These are phyloP conservation scores for Stachybotrys echinatus DNA, from an alignment of 2,329 filamentous ascomycete species.

Conservation along the genomic window DNA sequence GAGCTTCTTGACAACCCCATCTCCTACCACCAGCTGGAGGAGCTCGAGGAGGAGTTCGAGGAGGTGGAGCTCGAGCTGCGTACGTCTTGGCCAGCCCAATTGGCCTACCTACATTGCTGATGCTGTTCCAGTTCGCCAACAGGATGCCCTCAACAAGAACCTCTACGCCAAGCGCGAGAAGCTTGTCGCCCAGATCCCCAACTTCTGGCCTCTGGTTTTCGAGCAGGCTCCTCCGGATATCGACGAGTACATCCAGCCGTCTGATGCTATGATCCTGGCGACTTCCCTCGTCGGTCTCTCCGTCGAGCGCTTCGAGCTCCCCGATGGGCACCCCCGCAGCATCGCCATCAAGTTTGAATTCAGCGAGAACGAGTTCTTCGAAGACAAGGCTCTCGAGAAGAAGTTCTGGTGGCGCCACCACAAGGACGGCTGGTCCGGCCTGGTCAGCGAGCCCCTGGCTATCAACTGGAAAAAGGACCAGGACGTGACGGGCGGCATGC, in stretches of 20 bases:
- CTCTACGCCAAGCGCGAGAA: conserved; percentile 73
- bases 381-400: conserved; percentile 76
- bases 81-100: conserved; percentile 39
- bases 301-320: conserved; percentile 77
- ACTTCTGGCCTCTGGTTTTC: conserved; percentile 94
- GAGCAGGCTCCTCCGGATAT: conserved; percentile 82
- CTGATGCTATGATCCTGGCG: conserved; percentile 69
- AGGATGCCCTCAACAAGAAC: conserved; percentile 60
- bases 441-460: conserved; percentile 83
- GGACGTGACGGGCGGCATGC: conserved; percentile 77
- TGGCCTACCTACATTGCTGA: conserved; percentile 4
- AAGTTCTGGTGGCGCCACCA: conserved; percentile 80
- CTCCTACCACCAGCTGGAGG: conserved; percentile 71
- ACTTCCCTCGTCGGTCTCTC: conserved; percentile 61
- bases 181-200: conserved; percentile 66
- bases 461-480: conserved; percentile 79
- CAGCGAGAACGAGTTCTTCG: conserved; percentile 74
- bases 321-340: conserved; percentile 73
- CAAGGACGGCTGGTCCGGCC: conserved; percentile 63
- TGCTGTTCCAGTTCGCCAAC: conserved; percentile 59
- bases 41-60: conserved; percentile 79
- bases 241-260: conserved; percentile 80
- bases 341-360: conserved; percentile 76
- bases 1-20: conserved; percentile 36
- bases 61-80: conserved; percentile 77